Evolutionary conservation across 2,329 filamentous ascomycete genomes (phyloP).

Genomic region (Penicillium sp.): DNA sequence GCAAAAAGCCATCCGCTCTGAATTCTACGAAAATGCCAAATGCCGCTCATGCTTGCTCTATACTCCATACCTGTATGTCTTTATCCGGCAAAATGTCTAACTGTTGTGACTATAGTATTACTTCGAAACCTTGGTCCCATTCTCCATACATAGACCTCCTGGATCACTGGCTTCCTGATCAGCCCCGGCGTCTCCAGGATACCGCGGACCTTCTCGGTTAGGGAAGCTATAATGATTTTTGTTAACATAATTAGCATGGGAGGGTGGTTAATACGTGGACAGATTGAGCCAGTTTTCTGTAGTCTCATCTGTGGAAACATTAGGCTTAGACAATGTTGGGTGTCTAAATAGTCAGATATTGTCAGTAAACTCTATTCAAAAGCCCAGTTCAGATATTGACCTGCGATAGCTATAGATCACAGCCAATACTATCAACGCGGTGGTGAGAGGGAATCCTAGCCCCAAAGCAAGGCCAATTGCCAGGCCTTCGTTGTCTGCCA

Average conservation of each 20-base stretch:
- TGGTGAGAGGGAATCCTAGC: not conserved
- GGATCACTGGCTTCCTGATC: not conserved
- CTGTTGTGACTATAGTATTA: not conserved
- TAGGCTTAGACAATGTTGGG: not conserved
- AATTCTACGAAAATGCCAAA: not conserved
- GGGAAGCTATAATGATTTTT: not conserved
- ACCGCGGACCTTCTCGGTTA: not conserved
- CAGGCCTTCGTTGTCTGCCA: no score
- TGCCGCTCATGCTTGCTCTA: no score
- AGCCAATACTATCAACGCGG: not conserved
- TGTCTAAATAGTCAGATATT: not conserved
- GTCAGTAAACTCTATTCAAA: not conserved
- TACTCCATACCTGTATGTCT: not conserved
- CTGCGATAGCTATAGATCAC: not conserved
- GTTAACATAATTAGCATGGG: not conserved
- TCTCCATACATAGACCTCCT: not conserved
- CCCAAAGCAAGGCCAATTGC: not conserved
- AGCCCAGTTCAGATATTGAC: not conserved
- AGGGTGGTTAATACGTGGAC: not conserved
- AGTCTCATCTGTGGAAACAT: rapidly evolving
- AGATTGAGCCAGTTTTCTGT: not conserved
- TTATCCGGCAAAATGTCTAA: not conserved
- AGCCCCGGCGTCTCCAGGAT: not conserved
- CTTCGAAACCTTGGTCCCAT: not conserved
- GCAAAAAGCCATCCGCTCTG: not conserved